A percentile compares a stretch with the other conserved stretches of the same genome.
These are phyloP conservation scores for Candida piceae DNA, from an alignment of 805 yeast genomes.

Conservation along the genomic window DNA sequence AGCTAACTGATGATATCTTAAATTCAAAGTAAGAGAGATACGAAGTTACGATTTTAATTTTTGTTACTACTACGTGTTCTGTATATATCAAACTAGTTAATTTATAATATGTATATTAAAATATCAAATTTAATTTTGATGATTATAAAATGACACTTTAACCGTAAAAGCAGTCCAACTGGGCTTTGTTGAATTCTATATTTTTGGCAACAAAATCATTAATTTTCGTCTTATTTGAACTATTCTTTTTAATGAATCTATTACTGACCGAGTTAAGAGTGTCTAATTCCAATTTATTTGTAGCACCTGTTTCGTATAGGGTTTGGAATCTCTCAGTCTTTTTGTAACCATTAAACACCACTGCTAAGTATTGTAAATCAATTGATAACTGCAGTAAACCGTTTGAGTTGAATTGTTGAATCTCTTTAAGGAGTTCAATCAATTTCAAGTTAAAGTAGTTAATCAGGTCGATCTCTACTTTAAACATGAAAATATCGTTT, in stretches of 20 bases:
- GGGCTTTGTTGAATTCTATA: slow-evolving; percentile 20
- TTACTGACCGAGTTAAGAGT: slow-evolving; percentile 16
- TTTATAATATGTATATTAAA: no score
- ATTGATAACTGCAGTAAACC: slow-evolving; percentile 22
- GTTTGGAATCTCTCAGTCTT: not conserved
- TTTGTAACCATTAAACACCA: slow-evolving; percentile 8
- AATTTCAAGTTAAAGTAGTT: slow-evolving; percentile 20
- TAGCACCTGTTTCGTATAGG: slow-evolving; percentile 5
- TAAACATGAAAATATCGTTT: slow-evolving; percentile 14
- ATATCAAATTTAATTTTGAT: no score
- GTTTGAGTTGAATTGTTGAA: slow-evolving; percentile 20
- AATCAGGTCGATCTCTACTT: slow-evolving; percentile 20
- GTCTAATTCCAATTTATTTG: slow-evolving; percentile 14
- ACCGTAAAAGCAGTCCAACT: slow-evolving; percentile 23
- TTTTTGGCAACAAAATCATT: slow-evolving; percentile 16
- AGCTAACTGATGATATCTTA: slow-evolving; percentile 24
- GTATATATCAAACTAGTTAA: no score
- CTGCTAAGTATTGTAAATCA: slow-evolving; percentile 20
- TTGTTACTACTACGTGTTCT: no score
- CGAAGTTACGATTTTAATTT: no score
- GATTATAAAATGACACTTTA: no score
- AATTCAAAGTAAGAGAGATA: slow-evolving; percentile 10
- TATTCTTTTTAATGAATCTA: slow-evolving; percentile 18
- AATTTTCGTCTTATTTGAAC: slow-evolving; percentile 11
- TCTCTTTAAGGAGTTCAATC: slow-evolving; percentile 16